Evolutionary conservation across 768 basidiomycete species (phyloP).

Genomic region (Chalciporus piperatus): DNA sequence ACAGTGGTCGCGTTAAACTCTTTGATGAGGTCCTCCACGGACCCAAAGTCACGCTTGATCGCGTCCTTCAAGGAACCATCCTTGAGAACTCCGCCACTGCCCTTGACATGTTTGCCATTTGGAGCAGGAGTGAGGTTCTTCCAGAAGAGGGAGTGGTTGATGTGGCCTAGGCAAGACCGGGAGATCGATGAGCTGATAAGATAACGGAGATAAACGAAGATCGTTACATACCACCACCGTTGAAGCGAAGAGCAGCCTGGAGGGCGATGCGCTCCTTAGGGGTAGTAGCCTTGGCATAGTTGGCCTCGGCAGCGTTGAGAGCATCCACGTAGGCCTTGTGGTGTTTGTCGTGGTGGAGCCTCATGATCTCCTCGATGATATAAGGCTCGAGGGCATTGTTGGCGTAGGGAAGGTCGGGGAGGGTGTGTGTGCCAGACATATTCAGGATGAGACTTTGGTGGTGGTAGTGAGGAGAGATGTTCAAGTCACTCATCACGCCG

Average conservation of each 20-base stretch:
- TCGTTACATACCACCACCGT: conserved; percentile 18
- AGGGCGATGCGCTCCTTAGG: conserved; percentile 48
- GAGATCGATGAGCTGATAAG: conserved; percentile 8
- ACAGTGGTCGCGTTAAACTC: conserved; percentile 84
- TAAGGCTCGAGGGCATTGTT: conserved; percentile 93
- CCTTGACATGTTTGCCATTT: conserved; percentile 48
- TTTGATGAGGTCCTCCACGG: conserved; percentile 68
- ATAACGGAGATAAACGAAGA: conserved; percentile 1
- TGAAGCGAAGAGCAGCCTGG: conserved; percentile 25
- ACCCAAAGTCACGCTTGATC: conserved; percentile 64
- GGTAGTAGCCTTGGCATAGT: conserved; percentile 65
- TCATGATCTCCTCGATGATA: conserved; percentile 90
- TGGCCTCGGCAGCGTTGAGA: conserved; percentile 59
- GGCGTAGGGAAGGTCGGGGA: conserved; percentile 74
- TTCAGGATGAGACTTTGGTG: background rate
- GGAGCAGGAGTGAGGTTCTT: conserved; percentile 78
- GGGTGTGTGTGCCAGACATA: conserved; percentile 49
- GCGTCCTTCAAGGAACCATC: conserved; percentile 70
- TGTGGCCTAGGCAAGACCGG: conserved; percentile 57
- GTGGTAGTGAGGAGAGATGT: background rate
- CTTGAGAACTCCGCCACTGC: conserved; percentile 58
- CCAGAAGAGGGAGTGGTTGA: conserved; percentile 98
- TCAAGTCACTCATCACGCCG: too few relatives aligned
- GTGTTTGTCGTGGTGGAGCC: conserved; percentile 91
- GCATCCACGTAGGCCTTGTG: conserved; percentile 95